Percentiles rank a stretch among this genome's conserved stretches.
These are phyloP conservation scores for Eremochloa ophiuroides DNA, from an alignment of 176 grass and related monocot genomes.

Conservation along the genomic window DNA sequence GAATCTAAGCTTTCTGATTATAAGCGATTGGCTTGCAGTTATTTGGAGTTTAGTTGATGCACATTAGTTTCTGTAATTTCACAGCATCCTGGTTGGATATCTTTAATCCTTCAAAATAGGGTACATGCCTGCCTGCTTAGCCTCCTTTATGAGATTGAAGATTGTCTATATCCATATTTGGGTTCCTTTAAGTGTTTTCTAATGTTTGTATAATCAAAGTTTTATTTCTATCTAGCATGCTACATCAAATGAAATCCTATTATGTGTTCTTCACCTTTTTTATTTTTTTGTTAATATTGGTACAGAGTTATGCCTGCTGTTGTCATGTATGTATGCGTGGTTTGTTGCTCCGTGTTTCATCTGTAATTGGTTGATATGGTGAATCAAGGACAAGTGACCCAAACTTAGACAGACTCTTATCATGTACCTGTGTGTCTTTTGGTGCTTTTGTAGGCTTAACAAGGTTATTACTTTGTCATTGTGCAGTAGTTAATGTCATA, in stretches of 20 bases:
- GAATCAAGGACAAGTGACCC: neutral
- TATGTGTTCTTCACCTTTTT: neutral
- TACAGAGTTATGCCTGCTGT: neutral
- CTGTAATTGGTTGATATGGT: neutral
- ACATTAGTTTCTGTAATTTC: neutral
- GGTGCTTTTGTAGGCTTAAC: neutral
- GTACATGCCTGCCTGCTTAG: neutral
- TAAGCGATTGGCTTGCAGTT: neutral
- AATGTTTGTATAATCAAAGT: neutral
- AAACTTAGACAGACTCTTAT: neutral
- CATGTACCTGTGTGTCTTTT: neutral
- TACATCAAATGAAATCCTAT: neutral
- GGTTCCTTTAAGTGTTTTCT: neutral
- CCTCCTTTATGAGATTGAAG: neutral
- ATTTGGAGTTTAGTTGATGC: neutral
- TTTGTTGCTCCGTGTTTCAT: neutral
- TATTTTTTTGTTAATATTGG: neutral
- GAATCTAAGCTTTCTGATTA: neutral
- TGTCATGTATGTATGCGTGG: neutral
- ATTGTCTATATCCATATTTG: neutral
- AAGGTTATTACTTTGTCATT: neutral
- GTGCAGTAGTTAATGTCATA: neutral
- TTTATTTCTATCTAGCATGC: neutral
- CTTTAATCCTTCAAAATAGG: neutral
- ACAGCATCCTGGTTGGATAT: neutral